A percentile compares a stretch with the other conserved stretches of the same genome.
phyloP scores from a whole-genome alignment of 345 rosid genomes.

The Geranium brycei region DNA sequence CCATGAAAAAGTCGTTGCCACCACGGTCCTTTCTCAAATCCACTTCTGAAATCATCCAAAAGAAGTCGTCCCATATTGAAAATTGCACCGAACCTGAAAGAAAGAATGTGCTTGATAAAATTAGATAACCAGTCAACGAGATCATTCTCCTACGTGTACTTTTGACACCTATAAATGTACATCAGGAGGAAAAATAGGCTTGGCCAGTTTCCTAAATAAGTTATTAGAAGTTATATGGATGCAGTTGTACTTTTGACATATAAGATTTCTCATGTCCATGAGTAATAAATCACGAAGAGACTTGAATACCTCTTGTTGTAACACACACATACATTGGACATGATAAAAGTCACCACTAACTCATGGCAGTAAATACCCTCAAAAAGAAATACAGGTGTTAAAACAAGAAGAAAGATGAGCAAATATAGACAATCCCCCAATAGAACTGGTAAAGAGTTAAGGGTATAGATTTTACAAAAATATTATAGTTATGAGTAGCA shows the following conservation, averaged over 20 bases:
- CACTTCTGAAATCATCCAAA: slow-evolving; percentile 77
- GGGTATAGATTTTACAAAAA: too few relatives aligned
- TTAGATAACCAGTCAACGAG: not conserved
- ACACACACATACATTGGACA: too few relatives aligned
- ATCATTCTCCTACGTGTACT: too few relatives aligned
- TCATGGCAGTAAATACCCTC: too few relatives aligned
- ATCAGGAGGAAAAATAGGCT: not conserved
- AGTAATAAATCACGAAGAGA: too few relatives aligned
- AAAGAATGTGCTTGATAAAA: not conserved
- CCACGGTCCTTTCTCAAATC: slow-evolving; percentile 84
- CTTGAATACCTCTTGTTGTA: too few relatives aligned
- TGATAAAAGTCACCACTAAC: too few relatives aligned
- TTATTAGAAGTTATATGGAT: not conserved
- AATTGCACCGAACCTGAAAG: slow-evolving; percentile 58
- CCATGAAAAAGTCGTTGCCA: slow-evolving; percentile 83
- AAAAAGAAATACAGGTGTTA: too few relatives aligned
- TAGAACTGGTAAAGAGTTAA: not conserved
- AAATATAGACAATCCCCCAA: too few relatives aligned
- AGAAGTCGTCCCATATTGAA: slow-evolving; percentile 76
- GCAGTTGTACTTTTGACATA: not conserved
- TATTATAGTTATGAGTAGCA: too few relatives aligned
- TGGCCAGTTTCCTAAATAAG: not conserved
- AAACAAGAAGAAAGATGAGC: too few relatives aligned
- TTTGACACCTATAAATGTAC: not conserved
- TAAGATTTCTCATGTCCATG: not conserved